phyloP scores from a whole-genome alignment of 352 stramenopile genomes.

The Globisporangium acanthophoron region DNA sequence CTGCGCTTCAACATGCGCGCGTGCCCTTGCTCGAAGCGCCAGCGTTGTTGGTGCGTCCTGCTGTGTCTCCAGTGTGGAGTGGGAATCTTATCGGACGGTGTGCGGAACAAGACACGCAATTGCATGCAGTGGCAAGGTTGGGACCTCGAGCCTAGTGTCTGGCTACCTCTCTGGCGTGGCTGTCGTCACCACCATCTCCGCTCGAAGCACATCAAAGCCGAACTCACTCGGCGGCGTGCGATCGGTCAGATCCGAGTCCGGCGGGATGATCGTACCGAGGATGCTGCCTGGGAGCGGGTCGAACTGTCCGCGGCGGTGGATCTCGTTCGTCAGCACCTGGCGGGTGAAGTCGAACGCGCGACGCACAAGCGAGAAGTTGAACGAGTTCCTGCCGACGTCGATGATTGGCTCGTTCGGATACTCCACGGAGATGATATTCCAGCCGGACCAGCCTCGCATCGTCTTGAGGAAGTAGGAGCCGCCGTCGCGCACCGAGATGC shows the following conservation, averaged over 20 bases:
- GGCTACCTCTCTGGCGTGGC: too few relatives aligned
- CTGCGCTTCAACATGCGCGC: too few relatives aligned
- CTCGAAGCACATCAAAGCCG: constrained; percentile 54
- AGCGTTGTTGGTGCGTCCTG: too few relatives aligned
- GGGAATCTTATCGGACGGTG: too few relatives aligned
- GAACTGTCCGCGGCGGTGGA: constrained; percentile 62
- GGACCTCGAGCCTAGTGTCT: too few relatives aligned
- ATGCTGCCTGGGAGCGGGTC: constrained; percentile 60
- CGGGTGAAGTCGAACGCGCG: constrained; percentile 88
- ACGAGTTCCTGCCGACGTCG: constrained; percentile 92
- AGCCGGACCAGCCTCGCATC: constrained; percentile 59
- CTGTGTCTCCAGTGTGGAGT: too few relatives aligned
- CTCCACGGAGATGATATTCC: constrained; percentile 86
- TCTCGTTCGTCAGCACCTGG: constrained; percentile 68
- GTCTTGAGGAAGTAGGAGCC: constrained; percentile 93
- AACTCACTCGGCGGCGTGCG: constrained; percentile 47
- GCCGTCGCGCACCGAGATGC: constrained; percentile 90
- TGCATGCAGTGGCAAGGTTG: too few relatives aligned
- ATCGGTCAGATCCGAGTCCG: constrained; percentile 59
- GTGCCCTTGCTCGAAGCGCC: too few relatives aligned
- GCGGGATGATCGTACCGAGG: constrained; percentile 65
- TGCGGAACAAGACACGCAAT: too few relatives aligned
- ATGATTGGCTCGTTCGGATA: constrained; percentile 91
- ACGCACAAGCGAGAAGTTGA: constrained; percentile 88
- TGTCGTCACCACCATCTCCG: too few relatives aligned